Percentiles rank a stretch among this genome's conserved stretches.
Evolutionary conservation across 129 eudicot genomes (phyloP).

Genomic region (Glebionis coronaria): DNA sequence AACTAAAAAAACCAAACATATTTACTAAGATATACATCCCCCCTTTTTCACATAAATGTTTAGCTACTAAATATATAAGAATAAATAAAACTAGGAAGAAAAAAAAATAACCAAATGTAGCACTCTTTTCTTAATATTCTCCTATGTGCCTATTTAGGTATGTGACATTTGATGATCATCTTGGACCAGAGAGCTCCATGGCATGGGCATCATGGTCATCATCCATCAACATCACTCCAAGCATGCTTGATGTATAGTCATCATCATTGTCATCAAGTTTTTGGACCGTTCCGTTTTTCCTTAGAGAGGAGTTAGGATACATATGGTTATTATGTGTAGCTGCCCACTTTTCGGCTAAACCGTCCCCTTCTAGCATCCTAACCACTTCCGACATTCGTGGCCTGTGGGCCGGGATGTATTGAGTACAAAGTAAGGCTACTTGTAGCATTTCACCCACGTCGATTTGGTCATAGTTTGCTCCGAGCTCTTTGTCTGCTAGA

Average conservation of each 20-base stretch:
- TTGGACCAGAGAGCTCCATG: conserved; percentile 96
- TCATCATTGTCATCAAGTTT: conserved; percentile 54
- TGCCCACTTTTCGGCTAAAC: conserved; percentile 96
- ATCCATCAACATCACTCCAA: conserved; percentile 73
- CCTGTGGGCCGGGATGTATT: conserved; percentile 70
- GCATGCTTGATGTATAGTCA: conserved; percentile 65
- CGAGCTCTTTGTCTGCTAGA: conserved; percentile 69
- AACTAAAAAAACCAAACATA: conserved; percentile 25
- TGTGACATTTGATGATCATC: conserved; percentile 41
- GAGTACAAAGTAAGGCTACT: conserved; percentile 86
- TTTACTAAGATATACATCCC: conserved; percentile 36
- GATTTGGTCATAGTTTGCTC: conserved; percentile 58
- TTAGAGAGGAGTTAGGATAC: conserved; percentile 30
- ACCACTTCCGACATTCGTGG: conserved; percentile 96
- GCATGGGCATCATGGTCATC: conserved; percentile 79
- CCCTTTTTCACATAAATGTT: conserved; percentile 8
- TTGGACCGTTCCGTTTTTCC: conserved; percentile 23
- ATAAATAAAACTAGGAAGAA: not conserved
- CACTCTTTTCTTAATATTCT: conserved; percentile 17
- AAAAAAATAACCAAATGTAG: conserved; percentile 18
- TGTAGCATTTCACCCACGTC: conserved; percentile 89
- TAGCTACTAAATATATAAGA: conserved; percentile 7
- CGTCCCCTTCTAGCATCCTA: conserved; percentile 91
- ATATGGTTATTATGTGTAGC: conserved; percentile 60
- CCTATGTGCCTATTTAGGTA: conserved; percentile 34